phyloP scores from a whole-genome alignment of 768 basidiomycete species.

The Boletus bicolor region DNA sequence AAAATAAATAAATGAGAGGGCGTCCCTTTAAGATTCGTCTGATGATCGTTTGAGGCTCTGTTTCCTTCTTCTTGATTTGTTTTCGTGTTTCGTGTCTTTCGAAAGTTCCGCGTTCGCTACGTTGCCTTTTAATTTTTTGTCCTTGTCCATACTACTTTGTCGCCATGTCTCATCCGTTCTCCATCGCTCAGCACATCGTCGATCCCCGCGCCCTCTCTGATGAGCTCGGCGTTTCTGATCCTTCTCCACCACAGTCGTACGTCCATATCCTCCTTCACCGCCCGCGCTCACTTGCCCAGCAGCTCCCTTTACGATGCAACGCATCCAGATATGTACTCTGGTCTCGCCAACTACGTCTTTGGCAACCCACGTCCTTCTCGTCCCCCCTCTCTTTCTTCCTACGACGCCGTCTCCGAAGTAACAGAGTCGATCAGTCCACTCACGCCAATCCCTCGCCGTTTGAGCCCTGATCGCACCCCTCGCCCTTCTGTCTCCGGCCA shows the following conservation, averaged over 20 bases:
- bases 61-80: neutral
- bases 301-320: neutral
- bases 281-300: neutral
- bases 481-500: constrained; percentile 40
- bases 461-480: constrained; percentile 41
- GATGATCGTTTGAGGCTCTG: neutral
- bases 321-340: constrained; percentile 33
- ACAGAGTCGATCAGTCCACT: constrained; percentile 39
- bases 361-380: constrained; percentile 29
- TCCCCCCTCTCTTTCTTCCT: constrained; percentile 14
- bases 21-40: neutral
- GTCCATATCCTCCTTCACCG: neutral
- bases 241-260: neutral
- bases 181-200: constrained; percentile 27
- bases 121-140: neutral
- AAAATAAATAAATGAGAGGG: constrained; percentile 8
- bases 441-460: constrained; percentile 22
- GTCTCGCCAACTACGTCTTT: constrained; percentile 42
- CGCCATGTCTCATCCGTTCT: constrained; percentile 11
- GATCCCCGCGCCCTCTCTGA: constrained; percentile 30
- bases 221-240: constrained; percentile 18
- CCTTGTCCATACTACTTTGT: constrained; percentile 20
- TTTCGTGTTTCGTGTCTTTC: neutral
- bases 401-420: constrained; percentile 14
- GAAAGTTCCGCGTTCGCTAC: neutral